These are phyloP conservation scores for Rhodotorula sp. DNA, from an alignment of 1,284 basidiomycete species.

Conservation along the genomic window DNA sequence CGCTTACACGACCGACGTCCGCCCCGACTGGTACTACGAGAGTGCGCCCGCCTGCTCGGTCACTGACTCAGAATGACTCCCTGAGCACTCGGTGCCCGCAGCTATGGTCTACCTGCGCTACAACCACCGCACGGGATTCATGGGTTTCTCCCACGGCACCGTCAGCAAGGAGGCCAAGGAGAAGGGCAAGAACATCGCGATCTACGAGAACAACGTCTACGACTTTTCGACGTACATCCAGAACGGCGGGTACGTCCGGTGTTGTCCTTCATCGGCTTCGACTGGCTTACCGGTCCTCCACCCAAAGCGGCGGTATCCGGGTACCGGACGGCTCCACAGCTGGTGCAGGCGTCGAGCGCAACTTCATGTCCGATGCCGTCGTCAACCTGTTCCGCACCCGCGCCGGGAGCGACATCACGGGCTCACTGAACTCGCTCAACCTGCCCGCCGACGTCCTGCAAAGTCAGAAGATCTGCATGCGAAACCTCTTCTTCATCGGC, in stretches of 20 bases:
- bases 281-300: not conserved
- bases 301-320: slow-evolving; percentile 49
- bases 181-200: slow-evolving; percentile 59
- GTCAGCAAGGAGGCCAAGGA: slow-evolving; percentile 67
- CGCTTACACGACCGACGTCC: slow-evolving; percentile 76
- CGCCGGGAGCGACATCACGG: slow-evolving; percentile 74
- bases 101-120: slow-evolving; percentile 68
- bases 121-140: slow-evolving; percentile 81
- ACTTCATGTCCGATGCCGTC: slow-evolving; percentile 75
- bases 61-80: too few relatives aligned
- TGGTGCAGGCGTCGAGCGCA: slow-evolving; percentile 60
- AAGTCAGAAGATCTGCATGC: slow-evolving; percentile 80
- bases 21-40: slow-evolving; percentile 98
- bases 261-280: slow-evolving; percentile 48
- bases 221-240: slow-evolving; percentile 81
- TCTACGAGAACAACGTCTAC: slow-evolving; percentile 83
- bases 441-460: slow-evolving; percentile 69
- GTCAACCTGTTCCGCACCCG: slow-evolving; percentile 79
- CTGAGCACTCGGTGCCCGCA: slow-evolving; percentile 6
- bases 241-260: slow-evolving; percentile 56
- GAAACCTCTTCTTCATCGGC: slow-evolving; percentile 89
- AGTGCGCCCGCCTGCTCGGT: slow-evolving; percentile 15
- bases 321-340: slow-evolving; percentile 66
- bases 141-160: slow-evolving; percentile 80
- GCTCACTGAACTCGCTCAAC: slow-evolving; percentile 65